Evolutionary conservation across 805 yeast species (phyloP).

Genomic region (Schwanniomyces occidentalis): DNA sequence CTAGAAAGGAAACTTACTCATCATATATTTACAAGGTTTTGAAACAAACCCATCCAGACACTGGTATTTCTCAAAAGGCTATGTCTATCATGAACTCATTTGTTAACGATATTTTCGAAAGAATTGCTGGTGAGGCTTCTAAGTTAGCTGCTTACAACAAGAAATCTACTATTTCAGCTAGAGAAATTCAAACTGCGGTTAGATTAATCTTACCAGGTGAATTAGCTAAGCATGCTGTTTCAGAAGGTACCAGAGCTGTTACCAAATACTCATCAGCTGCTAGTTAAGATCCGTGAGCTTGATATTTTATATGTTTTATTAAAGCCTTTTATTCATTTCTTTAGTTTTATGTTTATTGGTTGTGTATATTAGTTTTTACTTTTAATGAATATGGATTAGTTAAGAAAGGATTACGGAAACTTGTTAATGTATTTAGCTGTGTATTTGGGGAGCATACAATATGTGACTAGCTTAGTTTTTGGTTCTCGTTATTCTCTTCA

Average conservation of each 20-base stretch:
- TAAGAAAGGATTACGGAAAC: too few relatives aligned
- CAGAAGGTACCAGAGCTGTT: conserved; percentile 98
- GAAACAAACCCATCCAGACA: conserved; percentile 98
- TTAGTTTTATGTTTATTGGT: conserved; percentile 7
- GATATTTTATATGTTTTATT: conserved; percentile 8
- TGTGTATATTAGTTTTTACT: conserved; percentile 14
- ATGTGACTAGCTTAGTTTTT: not conserved
- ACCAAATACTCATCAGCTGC: conserved; percentile 86
- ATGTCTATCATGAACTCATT: conserved; percentile 99
- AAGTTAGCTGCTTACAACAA: conserved; percentile 98
- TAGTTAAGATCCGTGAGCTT: conserved; percentile 20
- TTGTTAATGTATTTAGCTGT: conserved; percentile 1
- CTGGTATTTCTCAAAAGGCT: conserved; percentile 98
- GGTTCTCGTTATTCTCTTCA: conserved; percentile 2
- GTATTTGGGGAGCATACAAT: not conserved
- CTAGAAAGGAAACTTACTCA: conserved; percentile 97
- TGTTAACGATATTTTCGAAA: conserved; percentile 96
- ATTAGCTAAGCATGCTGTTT: conserved; percentile 96
- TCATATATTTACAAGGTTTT: conserved; percentile 98
- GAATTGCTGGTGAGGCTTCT: conserved; percentile 97
- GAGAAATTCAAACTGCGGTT: conserved; percentile 98
- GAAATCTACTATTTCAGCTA: conserved; percentile 95
- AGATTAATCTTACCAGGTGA: conserved; percentile 98
- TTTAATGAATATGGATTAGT: conserved; percentile 12
- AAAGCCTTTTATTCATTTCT: conserved; percentile 5